phyloP scores from a whole-genome alignment of 2,329 filamentous ascomycete genomes.

The Sphaerulina vaccinii region DNA sequence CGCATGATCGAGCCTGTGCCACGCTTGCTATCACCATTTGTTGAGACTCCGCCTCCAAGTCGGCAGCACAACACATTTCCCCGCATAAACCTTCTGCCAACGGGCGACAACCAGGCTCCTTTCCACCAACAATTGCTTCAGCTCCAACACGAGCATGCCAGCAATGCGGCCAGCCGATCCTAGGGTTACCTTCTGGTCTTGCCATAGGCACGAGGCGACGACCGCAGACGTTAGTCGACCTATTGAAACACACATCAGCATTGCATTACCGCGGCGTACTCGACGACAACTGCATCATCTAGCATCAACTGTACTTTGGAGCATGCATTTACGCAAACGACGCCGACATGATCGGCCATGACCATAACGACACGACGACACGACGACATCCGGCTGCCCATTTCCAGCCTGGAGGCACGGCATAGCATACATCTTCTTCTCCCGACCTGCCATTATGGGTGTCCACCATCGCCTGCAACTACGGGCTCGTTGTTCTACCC shows the following conservation, averaged over 20 bases:
- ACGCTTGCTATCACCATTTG: constrained; percentile 51
- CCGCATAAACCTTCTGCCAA: constrained; percentile 38
- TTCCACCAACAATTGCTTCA: constrained; percentile 36
- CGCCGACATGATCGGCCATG: constrained; percentile 21
- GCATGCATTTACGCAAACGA: constrained; percentile 18
- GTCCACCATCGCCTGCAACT: constrained; percentile 2
- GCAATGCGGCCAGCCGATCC: constrained; percentile 11
- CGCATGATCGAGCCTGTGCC: constrained; percentile 42
- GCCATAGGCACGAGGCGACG: background rate
- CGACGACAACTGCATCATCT: constrained; percentile 16
- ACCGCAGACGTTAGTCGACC: background rate
- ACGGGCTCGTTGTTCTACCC: constrained; percentile 1
- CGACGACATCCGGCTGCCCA: constrained; percentile 23
- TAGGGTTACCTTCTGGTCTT: background rate
- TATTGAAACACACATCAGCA: constrained; percentile 13
- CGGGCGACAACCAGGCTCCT: constrained; percentile 30
- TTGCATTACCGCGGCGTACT: constrained; percentile 13
- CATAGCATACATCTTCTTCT: constrained; percentile 24
- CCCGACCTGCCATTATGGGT: constrained; percentile 6
- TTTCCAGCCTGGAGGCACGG: constrained; percentile 20
- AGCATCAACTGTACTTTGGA: constrained; percentile 22
- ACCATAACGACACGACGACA: constrained; percentile 28
- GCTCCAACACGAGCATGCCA: constrained; percentile 29
- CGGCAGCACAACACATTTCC: constrained; percentile 49
- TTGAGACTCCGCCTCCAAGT: constrained; percentile 38